Conservation (phyloP, 192 early-diverging fungal species). For the Coemansia umbellata region DNA sequence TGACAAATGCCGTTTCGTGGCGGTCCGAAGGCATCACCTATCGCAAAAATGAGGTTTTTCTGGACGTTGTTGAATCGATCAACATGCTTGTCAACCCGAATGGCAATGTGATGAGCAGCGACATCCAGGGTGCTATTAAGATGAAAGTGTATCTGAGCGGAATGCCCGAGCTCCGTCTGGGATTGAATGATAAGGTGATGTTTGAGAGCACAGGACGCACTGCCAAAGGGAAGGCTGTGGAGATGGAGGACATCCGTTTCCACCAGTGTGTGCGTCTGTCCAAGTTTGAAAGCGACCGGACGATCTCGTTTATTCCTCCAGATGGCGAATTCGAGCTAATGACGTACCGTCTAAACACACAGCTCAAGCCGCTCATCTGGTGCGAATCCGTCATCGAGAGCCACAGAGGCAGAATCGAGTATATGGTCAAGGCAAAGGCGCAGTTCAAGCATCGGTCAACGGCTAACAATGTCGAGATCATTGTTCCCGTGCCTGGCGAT, state of each 20-base stretch:
- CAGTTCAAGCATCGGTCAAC: constrained; percentile 97
- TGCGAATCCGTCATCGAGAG: constrained; percentile 80
- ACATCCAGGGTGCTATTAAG: constrained; percentile 78
- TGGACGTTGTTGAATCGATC: constrained; percentile 73
- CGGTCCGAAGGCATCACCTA: constrained; percentile 67
- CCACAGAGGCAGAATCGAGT: constrained; percentile 92
- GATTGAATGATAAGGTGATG: constrained; percentile 87
- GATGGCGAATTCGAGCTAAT: constrained; percentile 92
- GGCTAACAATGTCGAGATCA: constrained; percentile 97
- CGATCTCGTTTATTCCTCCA: constrained; percentile 85
- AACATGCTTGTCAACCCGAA: constrained; percentile 66
- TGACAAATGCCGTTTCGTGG: constrained; percentile 70
- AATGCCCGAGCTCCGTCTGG: constrained; percentile 81
- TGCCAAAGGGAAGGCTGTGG: constrained; percentile 72
- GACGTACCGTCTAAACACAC: constrained; percentile 83
- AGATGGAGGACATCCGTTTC: constrained; percentile 90
- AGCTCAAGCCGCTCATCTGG: constrained; percentile 80
- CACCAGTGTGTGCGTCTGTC: constrained; percentile 88
- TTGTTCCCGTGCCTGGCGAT: constrained; percentile 97
- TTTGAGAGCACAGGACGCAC: constrained; percentile 85
- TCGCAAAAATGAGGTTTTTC: constrained; percentile 72
- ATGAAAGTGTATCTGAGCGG: constrained; percentile 85
- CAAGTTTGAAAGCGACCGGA: constrained; percentile 83
- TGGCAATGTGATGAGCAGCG: constrained; percentile 59
- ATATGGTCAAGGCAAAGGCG: constrained; percentile 93